Evolutionary conservation across 1,139 yeast genomes (phyloP).

Genomic region (Meyerozyma sp.): DNA sequence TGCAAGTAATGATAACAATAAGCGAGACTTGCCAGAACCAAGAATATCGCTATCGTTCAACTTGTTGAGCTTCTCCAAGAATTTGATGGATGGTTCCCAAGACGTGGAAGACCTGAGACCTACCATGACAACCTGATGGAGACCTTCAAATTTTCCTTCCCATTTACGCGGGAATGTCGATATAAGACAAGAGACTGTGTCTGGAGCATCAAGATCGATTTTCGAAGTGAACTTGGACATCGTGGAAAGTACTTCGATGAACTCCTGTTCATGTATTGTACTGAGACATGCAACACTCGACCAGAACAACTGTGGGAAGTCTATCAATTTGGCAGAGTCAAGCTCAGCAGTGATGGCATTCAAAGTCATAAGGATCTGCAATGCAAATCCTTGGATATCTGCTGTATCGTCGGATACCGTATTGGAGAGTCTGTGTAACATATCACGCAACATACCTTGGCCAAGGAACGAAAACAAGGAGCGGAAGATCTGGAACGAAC

Average conservation of each 20-base stretch:
- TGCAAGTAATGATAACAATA: constrained; percentile 67
- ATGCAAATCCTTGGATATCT: constrained; percentile 94
- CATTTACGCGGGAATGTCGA: constrained; percentile 91
- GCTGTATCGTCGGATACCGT: constrained; percentile 85
- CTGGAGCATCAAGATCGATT: constrained; percentile 81
- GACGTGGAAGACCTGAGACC: constrained; percentile 82
- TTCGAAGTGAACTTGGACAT: constrained; percentile 79
- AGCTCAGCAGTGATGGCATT: constrained; percentile 88
- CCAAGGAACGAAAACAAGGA: constrained; percentile 75
- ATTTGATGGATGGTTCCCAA: constrained; percentile 70
- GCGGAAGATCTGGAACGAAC: constrained; percentile 90
- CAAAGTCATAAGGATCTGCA: constrained; percentile 94
- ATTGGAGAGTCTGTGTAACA: constrained; percentile 88
- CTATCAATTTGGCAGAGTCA: constrained; percentile 70
- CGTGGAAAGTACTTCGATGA: constrained; percentile 78
- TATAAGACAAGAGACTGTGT: constrained; percentile 75
- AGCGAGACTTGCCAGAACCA: constrained; percentile 65
- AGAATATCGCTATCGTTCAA: constrained; percentile 72
- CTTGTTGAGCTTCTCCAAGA: constrained; percentile 66
- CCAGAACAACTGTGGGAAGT: constrained; percentile 95
- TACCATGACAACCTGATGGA: constrained; percentile 70
- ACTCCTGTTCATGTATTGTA: constrained; percentile 90
- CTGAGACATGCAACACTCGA: constrained; percentile 88
- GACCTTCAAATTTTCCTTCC: constrained; percentile 91
- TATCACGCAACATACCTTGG: constrained; percentile 84